Conservation (phyloP, 768 basidiomycete species). For the Mycena polygramma region DNA sequence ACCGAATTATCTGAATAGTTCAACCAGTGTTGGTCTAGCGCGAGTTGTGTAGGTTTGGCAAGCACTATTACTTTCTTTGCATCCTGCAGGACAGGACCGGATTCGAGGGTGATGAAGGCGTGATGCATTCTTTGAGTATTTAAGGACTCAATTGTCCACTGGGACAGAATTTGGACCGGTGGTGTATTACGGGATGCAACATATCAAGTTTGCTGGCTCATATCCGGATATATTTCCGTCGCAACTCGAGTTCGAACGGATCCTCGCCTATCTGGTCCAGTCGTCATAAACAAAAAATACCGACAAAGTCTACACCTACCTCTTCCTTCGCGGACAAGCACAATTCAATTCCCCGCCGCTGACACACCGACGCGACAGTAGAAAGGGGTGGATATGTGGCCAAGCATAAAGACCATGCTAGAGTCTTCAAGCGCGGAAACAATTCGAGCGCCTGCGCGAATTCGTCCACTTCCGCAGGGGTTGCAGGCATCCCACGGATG, state of each 20-base stretch:
- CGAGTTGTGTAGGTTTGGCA: too few species aligned
- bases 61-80: too few species aligned
- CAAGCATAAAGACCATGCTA: slow-evolving; percentile 16
- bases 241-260: slow-evolving; percentile 26
- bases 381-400: not conserved
- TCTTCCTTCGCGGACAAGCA: not conserved
- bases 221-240: slow-evolving; percentile 31
- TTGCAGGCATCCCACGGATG: not conserved
- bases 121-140: too few species aligned
- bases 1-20: too few species aligned
- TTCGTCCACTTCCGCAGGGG: not conserved
- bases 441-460: slow-evolving; percentile 6
- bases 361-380: slow-evolving; percentile 19
- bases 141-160: too few species aligned
- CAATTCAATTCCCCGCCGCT: slow-evolving; percentile 14
- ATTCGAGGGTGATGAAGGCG: too few species aligned
- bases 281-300: not conserved
- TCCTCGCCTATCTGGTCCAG: slow-evolving; percentile 10
- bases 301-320: not conserved
- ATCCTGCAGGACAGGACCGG: too few species aligned
- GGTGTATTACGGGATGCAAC: too few species aligned
- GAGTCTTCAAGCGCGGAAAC: slow-evolving; percentile 18
- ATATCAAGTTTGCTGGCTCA: too few species aligned
- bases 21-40: too few species aligned
- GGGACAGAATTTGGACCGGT: too few species aligned